Conservation (phyloP, 169 alveolate species). For the Sarcocystis neurona region DNA sequence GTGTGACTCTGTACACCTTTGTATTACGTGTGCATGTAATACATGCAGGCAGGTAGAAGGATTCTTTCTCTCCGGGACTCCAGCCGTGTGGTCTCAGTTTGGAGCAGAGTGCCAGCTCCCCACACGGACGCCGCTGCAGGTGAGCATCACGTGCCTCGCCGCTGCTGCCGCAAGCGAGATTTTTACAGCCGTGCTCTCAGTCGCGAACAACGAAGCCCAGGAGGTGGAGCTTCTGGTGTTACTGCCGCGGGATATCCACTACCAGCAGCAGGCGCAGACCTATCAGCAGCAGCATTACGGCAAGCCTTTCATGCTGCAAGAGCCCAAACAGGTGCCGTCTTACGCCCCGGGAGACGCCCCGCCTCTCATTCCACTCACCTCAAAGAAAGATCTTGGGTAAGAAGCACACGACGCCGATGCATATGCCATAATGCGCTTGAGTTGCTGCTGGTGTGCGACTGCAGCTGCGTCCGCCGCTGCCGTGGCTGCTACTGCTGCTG, state of each 20-base stretch:
- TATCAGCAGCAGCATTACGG: neutral
- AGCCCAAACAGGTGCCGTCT: neutral
- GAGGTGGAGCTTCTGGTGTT: constrained; percentile 39
- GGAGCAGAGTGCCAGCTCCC: constrained; percentile 49
- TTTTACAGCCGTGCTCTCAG: constrained; percentile 38
- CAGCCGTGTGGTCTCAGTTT: constrained; percentile 49
- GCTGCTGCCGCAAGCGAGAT: neutral
- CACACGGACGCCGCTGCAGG: constrained; percentile 41
- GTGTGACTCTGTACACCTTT: neutral
- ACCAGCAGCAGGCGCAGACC: neutral
- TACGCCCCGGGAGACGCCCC: constrained; percentile 30
- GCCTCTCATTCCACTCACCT: constrained; percentile 46
- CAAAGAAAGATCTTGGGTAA: constrained; percentile 42
- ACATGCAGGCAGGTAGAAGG: constrained; percentile 29
- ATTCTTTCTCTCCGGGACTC: constrained; percentile 30
- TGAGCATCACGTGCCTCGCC: constrained; percentile 16
- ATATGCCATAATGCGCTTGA: too few species aligned
- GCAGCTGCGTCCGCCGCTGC: too few species aligned
- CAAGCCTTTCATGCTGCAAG: neutral
- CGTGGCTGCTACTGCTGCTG: too few species aligned
- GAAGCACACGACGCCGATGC: too few species aligned
- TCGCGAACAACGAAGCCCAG: constrained; percentile 11
- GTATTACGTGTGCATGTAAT: neutral
- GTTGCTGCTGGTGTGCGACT: too few species aligned
- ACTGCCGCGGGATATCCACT: constrained; percentile 39